A percentile compares a stretch with the other conserved stretches of the same genome.
These are phyloP conservation scores for Trypanosoma congolense DNA, from an alignment of 208 protist genomes.

Conservation along the genomic window DNA sequence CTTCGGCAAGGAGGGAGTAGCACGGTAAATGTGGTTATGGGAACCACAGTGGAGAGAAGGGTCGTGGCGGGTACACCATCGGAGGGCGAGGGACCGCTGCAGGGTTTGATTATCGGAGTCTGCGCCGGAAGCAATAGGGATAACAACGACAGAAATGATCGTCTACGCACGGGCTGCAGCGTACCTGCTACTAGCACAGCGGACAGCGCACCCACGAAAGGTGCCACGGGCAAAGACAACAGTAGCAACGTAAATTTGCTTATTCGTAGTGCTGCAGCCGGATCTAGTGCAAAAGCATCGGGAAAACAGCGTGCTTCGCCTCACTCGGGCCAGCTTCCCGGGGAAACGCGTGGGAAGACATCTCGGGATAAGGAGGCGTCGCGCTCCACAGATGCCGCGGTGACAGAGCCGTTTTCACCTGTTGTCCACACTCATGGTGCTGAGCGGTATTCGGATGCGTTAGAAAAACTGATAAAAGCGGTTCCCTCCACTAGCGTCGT, in stretches of 20 bases:
- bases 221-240: too few species aligned
- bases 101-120: not conserved
- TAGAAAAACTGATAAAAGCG: constrained; percentile 8
- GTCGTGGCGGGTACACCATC: not conserved
- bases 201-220: too few species aligned
- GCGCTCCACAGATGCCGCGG: too few species aligned
- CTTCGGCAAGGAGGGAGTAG: not conserved
- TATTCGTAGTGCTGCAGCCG: not conserved
- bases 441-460: not conserved
- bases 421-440: not conserved
- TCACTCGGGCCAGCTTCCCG: constrained; percentile 3
- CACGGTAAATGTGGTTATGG: not conserved
- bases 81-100: not conserved
- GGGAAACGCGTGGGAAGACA: not conserved
- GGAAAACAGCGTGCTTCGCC: constrained; percentile 13
- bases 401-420: too few species aligned
- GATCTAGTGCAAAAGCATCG: not conserved
- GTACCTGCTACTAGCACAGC: too few species aligned
- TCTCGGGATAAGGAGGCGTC: too few species aligned
- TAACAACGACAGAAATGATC: constrained; percentile 15
- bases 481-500: constrained; percentile 8
- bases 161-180: too few species aligned
- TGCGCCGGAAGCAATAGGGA: not conserved
- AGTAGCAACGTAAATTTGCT: too few species aligned
- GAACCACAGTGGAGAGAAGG: not conserved